Evolutionary conservation across 768 basidiomycete species (phyloP).

Genomic region (Mycena kentingensis): DNA sequence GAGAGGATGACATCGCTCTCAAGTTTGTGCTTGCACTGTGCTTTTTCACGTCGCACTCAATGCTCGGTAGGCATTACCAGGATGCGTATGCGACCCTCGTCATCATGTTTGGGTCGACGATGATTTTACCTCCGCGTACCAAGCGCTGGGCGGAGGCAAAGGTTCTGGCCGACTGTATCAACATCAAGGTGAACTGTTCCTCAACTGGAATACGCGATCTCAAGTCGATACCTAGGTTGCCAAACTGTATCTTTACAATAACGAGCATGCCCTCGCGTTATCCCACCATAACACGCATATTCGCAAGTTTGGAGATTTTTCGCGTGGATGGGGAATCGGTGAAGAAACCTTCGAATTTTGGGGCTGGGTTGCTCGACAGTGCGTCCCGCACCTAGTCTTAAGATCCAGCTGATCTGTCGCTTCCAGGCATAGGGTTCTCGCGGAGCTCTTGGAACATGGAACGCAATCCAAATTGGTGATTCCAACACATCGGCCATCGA

Average conservation of each 20-base stretch:
- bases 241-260: constrained; percentile 90
- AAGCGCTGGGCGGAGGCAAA: constrained; percentile 99
- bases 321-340: constrained; percentile 91
- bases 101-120: constrained; percentile 88
- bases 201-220: neutral
- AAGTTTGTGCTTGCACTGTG: constrained; percentile 56
- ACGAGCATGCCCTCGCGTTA: constrained; percentile 78
- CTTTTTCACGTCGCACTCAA: constrained; percentile 6
- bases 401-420: constrained; percentile 1
- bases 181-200: constrained; percentile 71
- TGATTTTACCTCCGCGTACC: constrained; percentile 85
- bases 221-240: too few relatives aligned
- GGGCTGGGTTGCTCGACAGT: constrained; percentile 96
- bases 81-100: constrained; percentile 84
- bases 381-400: constrained; percentile 29
- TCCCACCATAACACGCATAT: constrained; percentile 86
- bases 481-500: constrained; percentile 44
- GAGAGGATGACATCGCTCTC: constrained; percentile 89
- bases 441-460: constrained; percentile 88
- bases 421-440: constrained; percentile 80
- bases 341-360: constrained; percentile 97
- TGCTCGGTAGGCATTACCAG: constrained; percentile 79
- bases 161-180: constrained; percentile 92
- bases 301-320: constrained; percentile 82
- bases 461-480: constrained; percentile 61